A percentile compares a stretch with the other conserved stretches of the same genome.
Conservation (phyloP, 805 yeast species). For the Lipomyces japonicus region DNA sequence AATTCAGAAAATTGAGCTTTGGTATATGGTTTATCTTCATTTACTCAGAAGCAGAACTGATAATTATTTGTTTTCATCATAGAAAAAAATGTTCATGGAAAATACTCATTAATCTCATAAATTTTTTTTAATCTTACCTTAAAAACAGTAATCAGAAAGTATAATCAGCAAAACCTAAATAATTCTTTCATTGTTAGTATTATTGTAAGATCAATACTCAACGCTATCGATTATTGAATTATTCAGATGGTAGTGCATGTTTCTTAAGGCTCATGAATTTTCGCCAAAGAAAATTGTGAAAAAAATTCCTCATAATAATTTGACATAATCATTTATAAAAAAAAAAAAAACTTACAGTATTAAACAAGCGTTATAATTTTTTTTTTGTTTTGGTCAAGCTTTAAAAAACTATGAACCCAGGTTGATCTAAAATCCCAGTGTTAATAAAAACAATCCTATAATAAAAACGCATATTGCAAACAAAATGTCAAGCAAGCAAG, state of each 20-base stretch:
- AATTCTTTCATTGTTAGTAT: background rate
- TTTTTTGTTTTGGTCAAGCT: no score
- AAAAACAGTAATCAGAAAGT: no score
- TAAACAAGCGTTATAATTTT: no score
- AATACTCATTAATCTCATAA: no score
- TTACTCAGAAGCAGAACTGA: constrained; percentile 98
- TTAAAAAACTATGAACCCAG: no score
- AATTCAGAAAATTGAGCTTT: constrained; percentile 8
- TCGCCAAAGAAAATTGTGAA: constrained; percentile 39
- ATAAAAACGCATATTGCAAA: background rate
- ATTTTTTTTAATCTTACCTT: no score
- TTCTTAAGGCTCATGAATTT: constrained; percentile 70
- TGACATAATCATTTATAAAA: constrained; percentile 2
- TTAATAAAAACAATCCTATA: no score
- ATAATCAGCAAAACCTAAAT: constrained; percentile 9
- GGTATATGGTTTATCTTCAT: constrained; percentile 23
- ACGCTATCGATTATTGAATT: constrained; percentile 7
- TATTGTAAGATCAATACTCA: constrained; percentile 5
- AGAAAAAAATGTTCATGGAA: constrained; percentile 27
- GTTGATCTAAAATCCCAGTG: no score
- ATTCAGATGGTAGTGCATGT: constrained; percentile 99
- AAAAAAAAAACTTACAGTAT: background rate
- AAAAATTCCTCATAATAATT: constrained; percentile 30
- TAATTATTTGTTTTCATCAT: constrained; percentile 58
- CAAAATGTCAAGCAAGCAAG: constrained; percentile 2